Evolutionary conservation across 1,139 yeast species (phyloP).

Genomic region (Saccharomycopsis hybrid): DNA sequence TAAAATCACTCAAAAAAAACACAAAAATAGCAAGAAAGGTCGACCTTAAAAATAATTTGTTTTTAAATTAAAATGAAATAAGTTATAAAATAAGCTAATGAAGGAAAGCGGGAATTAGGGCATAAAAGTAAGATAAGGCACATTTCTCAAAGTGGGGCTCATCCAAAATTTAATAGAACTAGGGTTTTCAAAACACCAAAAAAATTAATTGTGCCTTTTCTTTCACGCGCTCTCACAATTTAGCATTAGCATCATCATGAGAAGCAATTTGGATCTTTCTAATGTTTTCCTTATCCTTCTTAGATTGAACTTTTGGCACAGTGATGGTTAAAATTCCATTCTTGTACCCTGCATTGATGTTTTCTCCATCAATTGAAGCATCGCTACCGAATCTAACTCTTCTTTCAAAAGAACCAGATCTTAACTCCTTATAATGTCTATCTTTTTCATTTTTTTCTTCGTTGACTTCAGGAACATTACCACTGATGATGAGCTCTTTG

Average conservation of each 20-base stretch:
- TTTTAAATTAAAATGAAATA: too few relatives aligned
- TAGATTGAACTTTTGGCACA: slow-evolving; percentile 33
- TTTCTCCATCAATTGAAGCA: slow-evolving; percentile 33
- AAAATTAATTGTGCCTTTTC: not conserved
- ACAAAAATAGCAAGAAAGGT: too few relatives aligned
- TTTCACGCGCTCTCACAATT: too few relatives aligned
- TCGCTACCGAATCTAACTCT: slow-evolving; percentile 31
- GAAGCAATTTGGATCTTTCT: slow-evolving; percentile 31
- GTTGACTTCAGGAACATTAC: slow-evolving; percentile 30
- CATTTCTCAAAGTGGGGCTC: too few relatives aligned
- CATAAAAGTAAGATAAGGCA: too few relatives aligned
- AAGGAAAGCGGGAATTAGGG: too few relatives aligned
- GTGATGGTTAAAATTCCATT: slow-evolving; percentile 35
- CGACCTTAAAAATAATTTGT: too few relatives aligned
- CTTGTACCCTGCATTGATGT: slow-evolving; percentile 35
- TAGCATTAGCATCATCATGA: not conserved
- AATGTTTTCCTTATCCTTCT: slow-evolving; percentile 25
- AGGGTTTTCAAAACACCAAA: not conserved
- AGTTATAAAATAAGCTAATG: too few relatives aligned
- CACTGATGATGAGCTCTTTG: slow-evolving; percentile 34
- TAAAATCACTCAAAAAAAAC: too few relatives aligned
- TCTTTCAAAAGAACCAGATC: slow-evolving; percentile 35
- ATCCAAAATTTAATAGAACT: not conserved
- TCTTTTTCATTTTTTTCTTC: slow-evolving; percentile 26
- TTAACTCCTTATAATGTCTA: slow-evolving; percentile 32